Conservation (phyloP, 371 early-diverging fungal species). For the Lichtheimia hyalospora region DNA sequence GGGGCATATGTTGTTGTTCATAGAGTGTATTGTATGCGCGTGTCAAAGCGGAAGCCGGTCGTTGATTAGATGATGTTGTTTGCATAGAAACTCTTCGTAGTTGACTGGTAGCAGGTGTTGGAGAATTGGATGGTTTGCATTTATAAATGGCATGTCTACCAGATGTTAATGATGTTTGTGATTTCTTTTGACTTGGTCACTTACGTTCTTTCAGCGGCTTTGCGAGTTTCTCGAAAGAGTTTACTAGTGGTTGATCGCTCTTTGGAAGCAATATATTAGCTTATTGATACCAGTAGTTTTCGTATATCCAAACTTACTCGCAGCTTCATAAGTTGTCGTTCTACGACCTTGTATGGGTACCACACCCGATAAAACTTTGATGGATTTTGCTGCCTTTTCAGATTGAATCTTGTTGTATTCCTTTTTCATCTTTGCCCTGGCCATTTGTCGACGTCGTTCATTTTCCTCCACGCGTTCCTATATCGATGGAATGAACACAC, state of each 20-base stretch:
- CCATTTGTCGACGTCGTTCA: constrained; percentile 26
- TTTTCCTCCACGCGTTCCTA: constrained; percentile 35
- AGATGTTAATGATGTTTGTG: background rate
- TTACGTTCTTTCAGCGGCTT: constrained; percentile 35
- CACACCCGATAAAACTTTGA: constrained; percentile 34
- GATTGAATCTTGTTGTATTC: constrained; percentile 40
- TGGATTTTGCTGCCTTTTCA: constrained; percentile 41
- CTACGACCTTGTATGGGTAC: constrained; percentile 19
- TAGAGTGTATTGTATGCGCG: background rate
- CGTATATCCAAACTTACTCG: constrained; percentile 18
- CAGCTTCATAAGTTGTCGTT: constrained; percentile 18
- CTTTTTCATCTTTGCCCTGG: constrained; percentile 38
- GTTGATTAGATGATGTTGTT: background rate
- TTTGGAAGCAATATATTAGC: background rate
- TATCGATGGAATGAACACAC: background rate
- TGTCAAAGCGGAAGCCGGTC: background rate
- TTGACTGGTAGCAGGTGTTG: background rate
- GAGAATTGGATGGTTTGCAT: background rate
- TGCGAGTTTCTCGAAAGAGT: constrained; percentile 33
- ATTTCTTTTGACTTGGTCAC: background rate
- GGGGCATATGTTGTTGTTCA: background rate
- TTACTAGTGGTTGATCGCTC: constrained; percentile 31
- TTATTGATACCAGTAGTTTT: background rate
- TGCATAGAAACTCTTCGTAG: background rate
- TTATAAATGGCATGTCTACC: constrained; percentile 30